Base-by-base conservation (phyloP, 164 flowering plant genomes). In the Chimonanthus praecox region DNA sequence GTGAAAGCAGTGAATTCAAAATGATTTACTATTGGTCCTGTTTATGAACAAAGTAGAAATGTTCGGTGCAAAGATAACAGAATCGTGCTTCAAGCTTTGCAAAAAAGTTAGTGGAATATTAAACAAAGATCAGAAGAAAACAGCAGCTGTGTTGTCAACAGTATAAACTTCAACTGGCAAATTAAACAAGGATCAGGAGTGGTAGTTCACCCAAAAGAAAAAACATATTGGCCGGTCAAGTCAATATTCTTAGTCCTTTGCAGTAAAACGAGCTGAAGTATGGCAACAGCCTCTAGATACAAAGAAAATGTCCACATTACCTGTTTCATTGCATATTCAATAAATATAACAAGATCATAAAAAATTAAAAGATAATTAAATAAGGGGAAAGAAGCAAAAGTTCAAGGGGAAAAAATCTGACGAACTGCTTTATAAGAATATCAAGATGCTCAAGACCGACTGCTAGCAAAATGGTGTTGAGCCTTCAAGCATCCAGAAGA, bases 251-350 rank as follows among this genome's bases (percentile, higher is more conserved):
- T 84, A 11, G 97, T 92, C 79, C 97, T 88, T 77, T 94, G 98
- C 79, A 94, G 82, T 83, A 94, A 81, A 49, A 94, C 94, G 63
- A 94, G 87, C 85, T 92, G 98, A 85, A 94, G 88, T 70, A 94
- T 94, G 71, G 98, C 98, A 81, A 94, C 96, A 51, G 98, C 98
- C 82, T 94, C 98, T 84, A 94, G 77, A 77, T 74, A 94, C 67
- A 94, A 72, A 50, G 98, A 94, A 80, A 94, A 94, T 72, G 98
- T 69, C 98, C 98, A 92, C 94, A 94, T 81, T 6, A 94, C 89
- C 97, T 94, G 85, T 67, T 69, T 76, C 74, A 79, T 58, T 64
- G 43, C 13, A 20, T 15, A 15, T 21, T 43, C 50, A 43, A 43
- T n/a, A 44, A 15, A 66, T 20, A 45, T 48, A 64, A 48, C 10